phyloP scores from a whole-genome alignment of 164 flowering plant species.

The Malania oleifera region DNA sequence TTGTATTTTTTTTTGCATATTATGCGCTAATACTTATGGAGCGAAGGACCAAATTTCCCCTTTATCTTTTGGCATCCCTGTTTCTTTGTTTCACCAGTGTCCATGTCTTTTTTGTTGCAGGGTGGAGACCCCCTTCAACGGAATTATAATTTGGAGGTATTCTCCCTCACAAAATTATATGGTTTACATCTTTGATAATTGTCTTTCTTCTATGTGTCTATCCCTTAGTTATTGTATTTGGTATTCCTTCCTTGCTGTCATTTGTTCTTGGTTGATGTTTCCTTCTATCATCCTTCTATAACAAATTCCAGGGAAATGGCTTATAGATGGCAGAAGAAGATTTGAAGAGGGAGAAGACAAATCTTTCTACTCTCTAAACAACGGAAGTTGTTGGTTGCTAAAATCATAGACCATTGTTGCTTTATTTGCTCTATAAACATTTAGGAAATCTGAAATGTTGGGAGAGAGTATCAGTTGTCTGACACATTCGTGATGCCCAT shows the following conservation, averaged over 20 bases:
- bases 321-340: too few relatives aligned
- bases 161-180: not conserved
- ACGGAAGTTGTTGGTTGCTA: too few relatives aligned
- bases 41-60: not conserved
- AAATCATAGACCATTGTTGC: too few relatives aligned
- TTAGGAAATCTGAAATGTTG: not conserved
- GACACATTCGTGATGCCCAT: not conserved
- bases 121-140: constrained; percentile 57
- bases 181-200: not conserved
- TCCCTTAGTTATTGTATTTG: not conserved
- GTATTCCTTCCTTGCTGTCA: not conserved
- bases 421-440: not conserved
- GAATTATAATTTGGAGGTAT: constrained; percentile 47
- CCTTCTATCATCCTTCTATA: too few relatives aligned
- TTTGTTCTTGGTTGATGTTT: too few relatives aligned
- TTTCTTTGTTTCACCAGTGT: not conserved
- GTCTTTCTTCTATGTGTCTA: not conserved
- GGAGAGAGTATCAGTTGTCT: not conserved
- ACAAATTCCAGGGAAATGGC: too few relatives aligned
- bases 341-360: too few relatives aligned
- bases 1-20: too few relatives aligned
- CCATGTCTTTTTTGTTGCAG: constrained; percentile 26
- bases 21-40: too few relatives aligned
- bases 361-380: too few relatives aligned
- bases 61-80: not conserved